Conservation (phyloP, 176 grass and related monocot genomes). For the Microstegium vimineum region DNA sequence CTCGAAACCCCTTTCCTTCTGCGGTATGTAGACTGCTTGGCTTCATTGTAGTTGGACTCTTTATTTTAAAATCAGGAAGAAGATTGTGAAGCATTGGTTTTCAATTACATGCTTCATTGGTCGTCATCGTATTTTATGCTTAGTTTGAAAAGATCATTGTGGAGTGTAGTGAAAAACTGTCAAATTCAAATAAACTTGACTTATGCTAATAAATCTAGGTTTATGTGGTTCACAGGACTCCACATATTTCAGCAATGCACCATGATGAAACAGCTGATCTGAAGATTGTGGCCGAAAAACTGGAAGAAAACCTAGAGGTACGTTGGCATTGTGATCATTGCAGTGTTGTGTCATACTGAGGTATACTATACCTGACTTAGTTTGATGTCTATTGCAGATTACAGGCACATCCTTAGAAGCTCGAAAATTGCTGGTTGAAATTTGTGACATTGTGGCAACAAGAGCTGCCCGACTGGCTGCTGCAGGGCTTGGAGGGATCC, state of each 20-base stretch:
- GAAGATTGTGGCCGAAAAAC: constrained; percentile 52
- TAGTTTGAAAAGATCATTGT: too few species aligned
- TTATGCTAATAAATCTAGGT: background rate
- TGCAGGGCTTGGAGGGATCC: constrained; percentile 73
- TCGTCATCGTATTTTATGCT: background rate
- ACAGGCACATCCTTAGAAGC: constrained; percentile 40
- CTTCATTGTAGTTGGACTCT: background rate
- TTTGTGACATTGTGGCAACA: constrained; percentile 61
- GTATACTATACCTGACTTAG: too few species aligned
- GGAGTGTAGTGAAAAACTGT: background rate
- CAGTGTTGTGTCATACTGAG: background rate
- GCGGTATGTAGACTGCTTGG: constrained; percentile 25
- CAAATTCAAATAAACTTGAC: background rate
- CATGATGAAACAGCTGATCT: constrained; percentile 58
- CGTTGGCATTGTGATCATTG: background rate
- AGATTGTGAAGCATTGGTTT: background rate
- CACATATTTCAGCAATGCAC: constrained; percentile 67
- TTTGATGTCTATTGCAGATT: constrained; percentile 32
- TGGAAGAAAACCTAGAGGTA: constrained; percentile 54
- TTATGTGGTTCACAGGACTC: constrained; percentile 37
- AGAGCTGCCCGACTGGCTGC: constrained; percentile 66
- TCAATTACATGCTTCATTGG: background rate
- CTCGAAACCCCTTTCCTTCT: constrained; percentile 60
- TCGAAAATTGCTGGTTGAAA: constrained; percentile 52
- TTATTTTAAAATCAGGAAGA: background rate